phyloP scores from a whole-genome alignment of 2,329 filamentous ascomycete species.

The Aspergillus aculeatinus region DNA sequence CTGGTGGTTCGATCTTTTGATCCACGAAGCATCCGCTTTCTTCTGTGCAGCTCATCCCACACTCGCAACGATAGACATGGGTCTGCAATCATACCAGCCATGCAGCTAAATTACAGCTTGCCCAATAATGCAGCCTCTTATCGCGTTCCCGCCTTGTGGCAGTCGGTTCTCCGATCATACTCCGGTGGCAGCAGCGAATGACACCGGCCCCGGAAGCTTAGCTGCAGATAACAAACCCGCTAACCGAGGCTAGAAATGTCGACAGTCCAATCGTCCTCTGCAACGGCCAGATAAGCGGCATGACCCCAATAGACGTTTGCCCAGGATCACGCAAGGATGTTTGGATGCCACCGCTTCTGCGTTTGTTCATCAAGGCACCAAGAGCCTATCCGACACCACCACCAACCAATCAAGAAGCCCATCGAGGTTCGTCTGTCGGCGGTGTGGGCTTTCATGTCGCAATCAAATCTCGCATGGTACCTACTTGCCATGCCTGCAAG shows the following conservation, averaged over 20 bases:
- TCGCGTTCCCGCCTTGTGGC: background rate
- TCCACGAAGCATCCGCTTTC: background rate
- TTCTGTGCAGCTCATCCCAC: background rate
- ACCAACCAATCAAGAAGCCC: background rate
- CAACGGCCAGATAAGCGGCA: background rate
- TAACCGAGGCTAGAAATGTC: background rate
- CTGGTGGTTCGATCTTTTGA: too few species aligned
- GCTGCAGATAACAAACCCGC: background rate
- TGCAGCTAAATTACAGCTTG: background rate
- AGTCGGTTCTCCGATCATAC: background rate
- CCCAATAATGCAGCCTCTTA: background rate
- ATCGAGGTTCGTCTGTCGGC: background rate
- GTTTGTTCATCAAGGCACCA: background rate
- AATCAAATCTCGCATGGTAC: constrained; percentile 3
- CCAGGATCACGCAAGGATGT: background rate
- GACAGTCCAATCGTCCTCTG: background rate
- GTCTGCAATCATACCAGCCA: background rate
- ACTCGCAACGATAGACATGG: background rate
- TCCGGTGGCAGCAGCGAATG: background rate
- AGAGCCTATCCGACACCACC: background rate
- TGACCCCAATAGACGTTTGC: background rate
- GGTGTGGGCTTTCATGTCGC: constrained; percentile 1
- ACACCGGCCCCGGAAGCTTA: background rate
- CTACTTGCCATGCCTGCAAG: background rate
- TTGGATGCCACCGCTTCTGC: background rate